Evolutionary conservation across 441 rosid species (phyloP), one percentile per base, ranked within the genome.

Genomic region (Codiaeum variegatum): DNA sequence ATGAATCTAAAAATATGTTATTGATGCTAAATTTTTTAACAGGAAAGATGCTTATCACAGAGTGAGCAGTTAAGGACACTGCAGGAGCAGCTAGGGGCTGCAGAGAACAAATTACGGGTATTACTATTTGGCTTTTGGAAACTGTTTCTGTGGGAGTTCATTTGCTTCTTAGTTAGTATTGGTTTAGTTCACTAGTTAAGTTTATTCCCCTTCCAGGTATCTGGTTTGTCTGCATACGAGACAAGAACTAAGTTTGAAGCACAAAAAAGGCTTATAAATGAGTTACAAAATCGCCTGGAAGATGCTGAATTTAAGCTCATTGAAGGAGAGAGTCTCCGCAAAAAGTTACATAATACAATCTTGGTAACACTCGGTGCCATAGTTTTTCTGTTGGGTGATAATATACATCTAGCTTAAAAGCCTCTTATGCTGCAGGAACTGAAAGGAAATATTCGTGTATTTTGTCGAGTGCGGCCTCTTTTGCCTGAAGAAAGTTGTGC

Each of bases 381-480:
- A 23, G 28, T 26, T 66, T 63, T 72, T 23, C 72, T 40, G 15
- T 63, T 3, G 1, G n/a, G 10, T 56, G 12, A 18, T 23, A 24
- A 11, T 18, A 21, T 24, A 56, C 12, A 24, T 70, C 49, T 19
- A 51, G 59, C 54, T 47, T 61, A 47, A 10, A 29, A n/a, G 58
- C 18, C 40, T 36, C 13, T 75, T 62, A 59, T 58, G 64, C 79
- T 71, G 5, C 62, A 96, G 99, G 99, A 96, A 86, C 82, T 96
- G 23, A 96, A 96, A 85, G 99, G 99, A 18, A 96, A 96, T 74
- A 96, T 96, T 69, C 90, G 99, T 4, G 99, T 96, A 6, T 96
- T 96, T 74, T 96, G 98, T 69, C 90, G 99, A 65, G 98, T 96
- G 38, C 90, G 99, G 31, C 99, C 98, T 64, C 64, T 87, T 73